A percentile compares a stretch with the other conserved stretches of the same genome.
phyloP scores from a whole-genome alignment of 164 flowering plant genomes.

The Buxus sempervirens region DNA sequence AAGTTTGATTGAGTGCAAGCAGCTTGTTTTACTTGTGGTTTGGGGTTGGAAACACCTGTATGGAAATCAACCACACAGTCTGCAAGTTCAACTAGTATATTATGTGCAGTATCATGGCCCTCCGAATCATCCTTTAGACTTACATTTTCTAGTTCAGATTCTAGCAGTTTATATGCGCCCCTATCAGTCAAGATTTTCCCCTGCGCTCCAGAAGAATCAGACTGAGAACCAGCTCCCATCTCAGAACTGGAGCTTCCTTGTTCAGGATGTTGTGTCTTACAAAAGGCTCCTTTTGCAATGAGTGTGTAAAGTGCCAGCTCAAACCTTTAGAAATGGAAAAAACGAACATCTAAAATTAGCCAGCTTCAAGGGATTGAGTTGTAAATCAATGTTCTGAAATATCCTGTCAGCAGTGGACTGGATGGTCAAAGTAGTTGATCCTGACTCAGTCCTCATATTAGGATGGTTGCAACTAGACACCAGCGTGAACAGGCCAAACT shows the following conservation, averaged over 20 bases:
- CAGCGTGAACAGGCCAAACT: too few relatives aligned
- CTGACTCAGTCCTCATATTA: too few relatives aligned
- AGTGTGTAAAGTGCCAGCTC: conserved; percentile 79
- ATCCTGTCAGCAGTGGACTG: too few relatives aligned
- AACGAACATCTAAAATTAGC: not conserved
- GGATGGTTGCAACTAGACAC: too few relatives aligned
- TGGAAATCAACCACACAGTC: conserved; percentile 54
- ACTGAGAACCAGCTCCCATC: conserved; percentile 23
- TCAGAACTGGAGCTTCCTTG: conserved; percentile 46
- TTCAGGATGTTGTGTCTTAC: conserved; percentile 45
- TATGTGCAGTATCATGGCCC: conserved; percentile 39
- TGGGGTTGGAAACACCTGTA: conserved; percentile 35
- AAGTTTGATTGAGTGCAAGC: conserved; percentile 33
- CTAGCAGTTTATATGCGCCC: conserved; percentile 29
- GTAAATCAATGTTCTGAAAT: not conserved
- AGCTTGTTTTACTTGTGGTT: conserved; percentile 34
- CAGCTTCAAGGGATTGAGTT: conserved; percentile 7
- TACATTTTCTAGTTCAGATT: conserved; percentile 39
- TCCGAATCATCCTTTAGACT: conserved; percentile 41
- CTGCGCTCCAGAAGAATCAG: conserved; percentile 36
- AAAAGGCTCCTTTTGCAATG: conserved; percentile 60
- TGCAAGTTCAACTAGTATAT: conserved; percentile 54
- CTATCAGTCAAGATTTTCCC: conserved; percentile 35
- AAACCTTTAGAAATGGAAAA: conserved; percentile 48
- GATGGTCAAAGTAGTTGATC: too few relatives aligned